These are phyloP conservation scores for Leishmania tropica DNA, from an alignment of 208 protist species.

Conservation along the genomic window DNA sequence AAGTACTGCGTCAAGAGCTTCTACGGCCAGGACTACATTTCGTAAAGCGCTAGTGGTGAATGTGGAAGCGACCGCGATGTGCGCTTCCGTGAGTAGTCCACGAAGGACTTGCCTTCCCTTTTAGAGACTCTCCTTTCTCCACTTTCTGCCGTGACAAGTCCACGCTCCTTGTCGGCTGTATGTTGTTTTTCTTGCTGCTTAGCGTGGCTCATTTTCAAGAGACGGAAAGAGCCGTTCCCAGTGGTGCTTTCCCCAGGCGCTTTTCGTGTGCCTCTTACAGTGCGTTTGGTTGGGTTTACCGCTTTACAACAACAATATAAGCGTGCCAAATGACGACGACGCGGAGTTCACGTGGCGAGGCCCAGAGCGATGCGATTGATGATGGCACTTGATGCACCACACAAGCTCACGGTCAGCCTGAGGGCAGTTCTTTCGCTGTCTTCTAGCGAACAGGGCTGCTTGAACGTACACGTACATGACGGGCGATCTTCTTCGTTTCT, in stretches of 20 bases:
- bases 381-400: neutral
- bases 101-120: neutral
- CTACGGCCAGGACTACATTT: constrained; percentile 76
- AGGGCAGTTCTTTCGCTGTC: neutral
- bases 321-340: neutral
- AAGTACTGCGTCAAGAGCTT: constrained; percentile 83
- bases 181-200: neutral
- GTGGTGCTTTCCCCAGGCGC: neutral
- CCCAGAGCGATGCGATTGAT: neutral
- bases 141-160: neutral
- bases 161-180: neutral
- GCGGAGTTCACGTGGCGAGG: neutral
- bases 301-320: neutral
- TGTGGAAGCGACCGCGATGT: neutral
- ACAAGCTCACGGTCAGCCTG: neutral
- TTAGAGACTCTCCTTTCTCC: neutral
- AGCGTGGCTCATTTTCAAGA: neutral
- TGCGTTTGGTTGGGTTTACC: neutral
- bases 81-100: neutral
- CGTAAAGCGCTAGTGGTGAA: neutral
- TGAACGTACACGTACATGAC: neutral
- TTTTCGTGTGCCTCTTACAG: neutral
- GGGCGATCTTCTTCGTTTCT: neutral
- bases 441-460: neutral
- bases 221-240: neutral